phyloP scores from a whole-genome alignment of 192 early-diverging fungal genomes.

The Rhizophagus clarus region DNA sequence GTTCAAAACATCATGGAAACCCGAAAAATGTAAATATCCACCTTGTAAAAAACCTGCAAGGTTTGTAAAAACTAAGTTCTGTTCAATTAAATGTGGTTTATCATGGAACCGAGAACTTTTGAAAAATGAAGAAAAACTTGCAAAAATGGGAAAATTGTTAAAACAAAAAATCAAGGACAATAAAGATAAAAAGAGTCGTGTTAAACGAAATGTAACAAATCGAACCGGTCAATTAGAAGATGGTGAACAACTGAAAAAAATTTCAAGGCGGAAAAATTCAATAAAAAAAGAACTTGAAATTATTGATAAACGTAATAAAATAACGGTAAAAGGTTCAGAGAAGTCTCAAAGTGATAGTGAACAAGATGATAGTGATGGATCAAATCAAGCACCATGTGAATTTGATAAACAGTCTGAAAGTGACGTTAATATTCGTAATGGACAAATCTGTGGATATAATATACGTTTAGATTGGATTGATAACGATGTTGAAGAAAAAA shows the following conservation, averaged over 20 bases:
- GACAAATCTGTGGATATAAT: constrained; percentile 17
- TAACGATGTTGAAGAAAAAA: background rate
- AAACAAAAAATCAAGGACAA: constrained; percentile 5
- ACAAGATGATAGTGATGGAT: background rate
- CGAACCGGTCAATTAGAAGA: constrained; percentile 32
- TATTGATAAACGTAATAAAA: constrained; percentile 36
- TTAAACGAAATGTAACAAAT: constrained; percentile 19
- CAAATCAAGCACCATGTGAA: background rate
- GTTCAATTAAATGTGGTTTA: constrained; percentile 56
- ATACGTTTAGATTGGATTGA: constrained; percentile 5
- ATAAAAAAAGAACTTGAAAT: constrained; percentile 36
- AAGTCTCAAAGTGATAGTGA: constrained; percentile 1
- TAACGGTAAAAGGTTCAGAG: constrained; percentile 17
- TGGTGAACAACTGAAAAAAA: constrained; percentile 34
- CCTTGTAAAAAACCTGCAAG: constrained; percentile 46
- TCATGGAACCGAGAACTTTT: constrained; percentile 44
- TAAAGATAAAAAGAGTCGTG: background rate
- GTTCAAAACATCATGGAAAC: constrained; percentile 47
- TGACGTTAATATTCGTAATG: background rate
- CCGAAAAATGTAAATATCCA: constrained; percentile 49
- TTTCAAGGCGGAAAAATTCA: constrained; percentile 27
- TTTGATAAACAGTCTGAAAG: background rate
- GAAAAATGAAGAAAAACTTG: constrained; percentile 42
- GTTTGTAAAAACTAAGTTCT: constrained; percentile 49
- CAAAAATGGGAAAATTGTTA: background rate